A percentile compares a stretch with the other conserved stretches of the same genome.
Conservation (phyloP, 2,329 filamentous ascomycete species). For the Tolypocladium pustulatum region DNA sequence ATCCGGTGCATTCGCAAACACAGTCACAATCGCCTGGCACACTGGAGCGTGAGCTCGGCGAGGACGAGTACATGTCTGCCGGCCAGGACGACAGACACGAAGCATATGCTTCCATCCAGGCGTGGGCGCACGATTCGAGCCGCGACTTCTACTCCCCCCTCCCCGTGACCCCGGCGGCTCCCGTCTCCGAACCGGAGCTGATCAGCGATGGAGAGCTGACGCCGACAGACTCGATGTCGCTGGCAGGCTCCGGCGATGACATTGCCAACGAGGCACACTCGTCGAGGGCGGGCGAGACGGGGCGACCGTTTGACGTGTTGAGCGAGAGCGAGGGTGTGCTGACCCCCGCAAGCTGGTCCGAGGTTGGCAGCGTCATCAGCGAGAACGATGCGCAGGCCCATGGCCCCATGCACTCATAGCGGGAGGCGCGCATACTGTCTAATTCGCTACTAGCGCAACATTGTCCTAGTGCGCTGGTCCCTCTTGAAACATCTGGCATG, state of each 20-base stretch:
- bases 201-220: conserved; percentile 45
- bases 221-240: conserved; percentile 47
- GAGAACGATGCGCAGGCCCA: conserved; percentile 32
- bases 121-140: conserved; percentile 48
- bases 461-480: not conserved
- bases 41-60: conserved; percentile 23
- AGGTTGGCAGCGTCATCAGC: conserved; percentile 53
- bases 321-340: conserved; percentile 49
- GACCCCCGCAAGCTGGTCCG: conserved; percentile 54
- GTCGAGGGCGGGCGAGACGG: conserved; percentile 24
- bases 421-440: not conserved
- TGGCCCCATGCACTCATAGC: conserved; percentile 19
- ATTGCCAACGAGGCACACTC: conserved; percentile 31
- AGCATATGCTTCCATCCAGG: conserved; percentile 51
- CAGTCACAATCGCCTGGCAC: conserved; percentile 13
- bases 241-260: conserved; percentile 41
- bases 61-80: conserved; percentile 42
- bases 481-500: not conserved
- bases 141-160: conserved; percentile 51
- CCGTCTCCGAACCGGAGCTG: conserved; percentile 40
- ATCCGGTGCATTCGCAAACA: conserved; percentile 7
- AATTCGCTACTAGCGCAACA: not conserved
- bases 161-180: conserved; percentile 36
- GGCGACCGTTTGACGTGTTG: conserved; percentile 41
- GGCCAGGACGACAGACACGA: conserved; percentile 35